A percentile compares a stretch with the other conserved stretches of the same genome.
These are phyloP conservation scores for Oenanthe sinensis DNA, from an alignment of 129 eudicot species.

Conservation along the genomic window DNA sequence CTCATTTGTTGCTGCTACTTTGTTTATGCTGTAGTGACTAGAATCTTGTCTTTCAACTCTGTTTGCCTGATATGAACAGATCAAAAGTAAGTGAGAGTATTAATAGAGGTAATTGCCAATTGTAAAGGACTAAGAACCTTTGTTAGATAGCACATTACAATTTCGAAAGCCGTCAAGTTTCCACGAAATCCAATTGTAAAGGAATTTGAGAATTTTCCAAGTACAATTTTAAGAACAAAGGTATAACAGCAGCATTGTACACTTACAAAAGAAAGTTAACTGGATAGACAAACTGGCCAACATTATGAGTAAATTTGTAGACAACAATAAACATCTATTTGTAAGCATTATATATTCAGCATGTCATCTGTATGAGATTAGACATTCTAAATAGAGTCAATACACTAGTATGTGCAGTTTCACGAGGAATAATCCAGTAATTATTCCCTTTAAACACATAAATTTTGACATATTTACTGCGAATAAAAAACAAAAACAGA, in stretches of 20 bases:
- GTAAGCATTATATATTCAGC: neutral
- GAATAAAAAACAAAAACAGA: neutral
- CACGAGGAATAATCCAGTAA: neutral
- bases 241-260: neutral
- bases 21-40: neutral
- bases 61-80: constrained; percentile 3
- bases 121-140: neutral
- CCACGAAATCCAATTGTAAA: neutral
- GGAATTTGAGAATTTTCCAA: neutral
- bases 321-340: neutral
- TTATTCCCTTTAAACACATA: neutral
- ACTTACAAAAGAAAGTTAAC: neutral
- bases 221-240: neutral
- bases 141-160: too few relatives aligned
- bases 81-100: neutral
- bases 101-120: neutral
- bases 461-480: neutral
- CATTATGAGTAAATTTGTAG: neutral
- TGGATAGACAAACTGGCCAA: neutral
- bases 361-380: neutral
- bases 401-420: neutral
- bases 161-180: neutral
- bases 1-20: neutral
- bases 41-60: neutral
- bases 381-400: neutral